phyloP scores from a whole-genome alignment of 345 rosid species.

The Stellera chamaejasme region DNA sequence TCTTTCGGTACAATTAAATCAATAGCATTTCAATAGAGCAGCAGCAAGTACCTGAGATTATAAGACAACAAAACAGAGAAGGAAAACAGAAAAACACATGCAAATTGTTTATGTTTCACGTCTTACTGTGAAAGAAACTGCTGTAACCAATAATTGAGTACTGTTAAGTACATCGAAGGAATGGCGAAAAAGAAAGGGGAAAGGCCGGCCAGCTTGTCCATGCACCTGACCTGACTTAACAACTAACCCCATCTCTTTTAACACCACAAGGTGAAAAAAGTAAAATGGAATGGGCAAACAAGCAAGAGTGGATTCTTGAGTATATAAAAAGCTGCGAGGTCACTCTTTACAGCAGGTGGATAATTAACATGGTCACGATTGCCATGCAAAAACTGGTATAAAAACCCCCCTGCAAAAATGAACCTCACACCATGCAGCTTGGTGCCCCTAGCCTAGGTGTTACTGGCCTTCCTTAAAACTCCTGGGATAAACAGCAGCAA shows the following conservation, averaged over 20 bases:
- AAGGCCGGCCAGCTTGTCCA: conserved; percentile 25
- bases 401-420: conserved; percentile 33
- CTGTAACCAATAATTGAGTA: no score
- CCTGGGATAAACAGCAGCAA: not conserved
- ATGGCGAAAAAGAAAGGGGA: conserved; percentile 3
- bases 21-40: no score
- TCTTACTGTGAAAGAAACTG: no score
- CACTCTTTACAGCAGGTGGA: conserved; percentile 27
- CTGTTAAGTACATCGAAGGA: conserved; percentile 10
- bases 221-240: conserved; percentile 17
- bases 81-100: no score
- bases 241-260: conserved; percentile 3
- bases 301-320: conserved; percentile 1
- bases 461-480: conserved; percentile 17
- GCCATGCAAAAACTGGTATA: conserved; percentile 27
- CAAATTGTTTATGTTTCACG: no score
- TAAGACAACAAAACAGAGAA: no score
- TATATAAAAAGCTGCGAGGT: conserved; percentile 28
- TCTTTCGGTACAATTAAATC: no score
- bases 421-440: no score
- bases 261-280: conserved; percentile 10
- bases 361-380: conserved; percentile 24
- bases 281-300: conserved; percentile 2
- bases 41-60: no score
- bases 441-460: no score